Evolutionary conservation across 1,139 yeast species (phyloP).

Genomic region (Ogataea hybrid): DNA sequence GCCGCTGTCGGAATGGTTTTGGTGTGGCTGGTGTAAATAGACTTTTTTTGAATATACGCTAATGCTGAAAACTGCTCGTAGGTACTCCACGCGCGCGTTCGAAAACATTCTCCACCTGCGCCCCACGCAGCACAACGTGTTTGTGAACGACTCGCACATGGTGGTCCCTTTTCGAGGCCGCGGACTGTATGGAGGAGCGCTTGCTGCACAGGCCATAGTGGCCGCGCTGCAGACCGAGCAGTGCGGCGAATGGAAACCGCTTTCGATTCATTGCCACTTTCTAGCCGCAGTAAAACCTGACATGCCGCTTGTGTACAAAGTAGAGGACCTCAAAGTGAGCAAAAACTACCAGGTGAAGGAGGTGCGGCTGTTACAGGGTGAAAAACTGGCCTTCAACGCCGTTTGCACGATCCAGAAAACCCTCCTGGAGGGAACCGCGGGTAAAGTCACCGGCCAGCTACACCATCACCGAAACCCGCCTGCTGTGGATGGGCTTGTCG

Average conservation of each 20-base stretch:
- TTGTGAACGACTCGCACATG: conserved; percentile 32
- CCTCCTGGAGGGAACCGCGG: conserved; percentile 32
- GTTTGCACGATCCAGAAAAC: conserved; percentile 47
- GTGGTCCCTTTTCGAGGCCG: conserved; percentile 55
- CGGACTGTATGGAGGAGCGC: conserved; percentile 79
- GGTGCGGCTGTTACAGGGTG: conserved; percentile 54
- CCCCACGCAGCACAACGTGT: conserved; percentile 33
- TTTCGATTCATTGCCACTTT: conserved; percentile 52
- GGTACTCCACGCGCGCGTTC: conserved; percentile 2
- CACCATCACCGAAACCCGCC: conserved; percentile 29
- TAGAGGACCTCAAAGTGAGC: conserved; percentile 57
- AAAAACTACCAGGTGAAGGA: conserved; percentile 60
- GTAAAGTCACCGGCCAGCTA: conserved; percentile 30
- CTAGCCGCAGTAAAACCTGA: conserved; percentile 48
- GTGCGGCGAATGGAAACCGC: conserved; percentile 44
- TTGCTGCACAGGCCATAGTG: conserved; percentile 67
- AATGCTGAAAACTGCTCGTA: background rate
- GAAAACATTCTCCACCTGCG: conserved; percentile 30
- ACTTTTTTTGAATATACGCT: background rate
- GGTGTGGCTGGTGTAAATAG: conserved; percentile 8
- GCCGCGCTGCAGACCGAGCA: conserved; percentile 51
- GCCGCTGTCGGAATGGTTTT: conserved; percentile 3
- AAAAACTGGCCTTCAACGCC: conserved; percentile 49
- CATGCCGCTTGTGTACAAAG: conserved; percentile 55
- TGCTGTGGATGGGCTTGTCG: conserved; percentile 28